phyloP scores from a whole-genome alignment of 164 flowering plant species.

The Kalanchoe fedtschenkoi region DNA sequence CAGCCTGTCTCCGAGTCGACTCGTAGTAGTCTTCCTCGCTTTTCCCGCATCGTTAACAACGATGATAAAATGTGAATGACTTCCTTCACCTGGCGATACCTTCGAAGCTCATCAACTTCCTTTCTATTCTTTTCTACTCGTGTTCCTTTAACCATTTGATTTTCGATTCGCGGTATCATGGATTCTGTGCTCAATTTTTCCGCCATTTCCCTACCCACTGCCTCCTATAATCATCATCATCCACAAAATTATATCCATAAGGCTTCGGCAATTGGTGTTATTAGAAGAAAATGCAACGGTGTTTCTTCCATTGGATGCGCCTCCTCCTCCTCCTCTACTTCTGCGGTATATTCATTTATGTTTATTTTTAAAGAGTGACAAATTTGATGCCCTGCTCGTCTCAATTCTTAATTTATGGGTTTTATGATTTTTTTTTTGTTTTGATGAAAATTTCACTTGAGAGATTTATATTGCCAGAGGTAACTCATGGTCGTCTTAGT shows the following conservation, averaged over 20 bases:
- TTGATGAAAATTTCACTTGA: background rate
- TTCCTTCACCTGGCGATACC: background rate
- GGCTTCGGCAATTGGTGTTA: background rate
- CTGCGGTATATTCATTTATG: too few species aligned
- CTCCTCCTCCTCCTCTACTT: background rate
- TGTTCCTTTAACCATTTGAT: background rate
- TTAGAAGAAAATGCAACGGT: background rate
- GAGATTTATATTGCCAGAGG: too few species aligned
- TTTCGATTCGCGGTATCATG: background rate
- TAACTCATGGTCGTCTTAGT: too few species aligned
- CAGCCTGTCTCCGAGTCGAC: background rate
- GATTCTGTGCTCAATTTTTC: slow-evolving; percentile 1
- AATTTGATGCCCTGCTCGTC: background rate
- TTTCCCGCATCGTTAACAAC: background rate
- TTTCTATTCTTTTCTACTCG: background rate
- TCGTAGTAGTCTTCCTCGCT: background rate
- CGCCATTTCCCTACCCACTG: background rate
- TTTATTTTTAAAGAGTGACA: too few species aligned
- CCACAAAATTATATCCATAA: background rate
- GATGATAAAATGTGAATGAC: background rate
- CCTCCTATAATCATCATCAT: background rate
- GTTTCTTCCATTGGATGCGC: background rate
- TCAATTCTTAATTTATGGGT: background rate
- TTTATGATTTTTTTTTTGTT: too few species aligned
- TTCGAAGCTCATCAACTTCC: background rate